Percentiles rank a stretch among this genome's conserved stretches.
phyloP scores from a whole-genome alignment of 257 asterid genomes.

The Voacanga thouarsii region DNA sequence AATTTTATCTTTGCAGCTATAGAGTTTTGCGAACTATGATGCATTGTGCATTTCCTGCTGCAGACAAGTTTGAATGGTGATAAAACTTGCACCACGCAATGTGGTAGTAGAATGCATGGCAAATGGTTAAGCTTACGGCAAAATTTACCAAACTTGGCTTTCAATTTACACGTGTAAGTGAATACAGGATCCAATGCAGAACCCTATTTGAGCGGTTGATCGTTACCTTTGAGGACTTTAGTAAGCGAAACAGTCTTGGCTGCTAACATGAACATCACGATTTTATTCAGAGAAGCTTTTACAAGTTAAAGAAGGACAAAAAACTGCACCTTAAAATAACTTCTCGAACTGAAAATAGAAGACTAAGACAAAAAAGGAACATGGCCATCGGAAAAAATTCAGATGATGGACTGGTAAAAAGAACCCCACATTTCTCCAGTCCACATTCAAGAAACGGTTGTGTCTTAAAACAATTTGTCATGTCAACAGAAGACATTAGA shows the following conservation, averaged over 20 bases:
- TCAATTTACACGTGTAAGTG: not conserved
- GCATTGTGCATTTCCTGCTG: not conserved
- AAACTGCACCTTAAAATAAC: no score
- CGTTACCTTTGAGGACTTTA: no score
- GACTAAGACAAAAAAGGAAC: no score
- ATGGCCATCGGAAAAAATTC: not conserved
- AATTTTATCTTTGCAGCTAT: not conserved
- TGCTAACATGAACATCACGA: no score
- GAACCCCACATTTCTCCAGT: not conserved
- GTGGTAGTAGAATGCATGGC: no score
- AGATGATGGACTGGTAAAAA: not conserved
- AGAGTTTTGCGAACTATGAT: not conserved
- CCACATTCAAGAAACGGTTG: not conserved
- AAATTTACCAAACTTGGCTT: no score
- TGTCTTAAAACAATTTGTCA: not conserved
- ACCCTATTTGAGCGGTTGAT: not conserved
- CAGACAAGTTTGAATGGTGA: not conserved
- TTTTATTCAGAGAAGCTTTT: no score
- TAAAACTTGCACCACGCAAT: no score
- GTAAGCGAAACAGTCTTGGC: no score
- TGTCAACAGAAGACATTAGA: not conserved
- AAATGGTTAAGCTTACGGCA: no score
- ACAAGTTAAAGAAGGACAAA: no score
- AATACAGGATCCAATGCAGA: not conserved
- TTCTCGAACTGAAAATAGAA: not conserved